Evolutionary conservation across 768 basidiomycete genomes (phyloP), one percentile per base, ranked within the genome.

Genomic region (Panellus pusillus): DNA sequence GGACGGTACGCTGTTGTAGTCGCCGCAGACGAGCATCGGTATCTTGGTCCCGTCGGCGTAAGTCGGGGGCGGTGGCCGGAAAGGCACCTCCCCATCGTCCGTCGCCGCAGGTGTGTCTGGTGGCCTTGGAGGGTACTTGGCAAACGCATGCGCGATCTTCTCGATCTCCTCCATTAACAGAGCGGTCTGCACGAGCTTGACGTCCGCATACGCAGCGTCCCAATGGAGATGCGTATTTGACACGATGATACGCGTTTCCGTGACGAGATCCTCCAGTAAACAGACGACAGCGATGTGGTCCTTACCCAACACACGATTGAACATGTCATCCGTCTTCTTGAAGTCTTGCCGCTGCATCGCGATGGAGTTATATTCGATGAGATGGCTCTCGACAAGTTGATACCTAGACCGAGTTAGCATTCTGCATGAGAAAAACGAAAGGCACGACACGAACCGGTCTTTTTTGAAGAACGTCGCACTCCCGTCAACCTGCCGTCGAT

Each of bases 311-410:
- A 98, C 93, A 29, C 97, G 93, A 66, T 98, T 98, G 81, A 98
- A 98, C 94, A 98, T 95, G 75, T 98, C 96, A 65, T 98, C 94
- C 15, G 93, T 96, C 74, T 94, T 93, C 78, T 93, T 93, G 75
- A 94, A 93, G 68, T 95, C 93, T 45, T 87, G 83, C 24, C 93
- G 84, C 63, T 93, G 90, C 82, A 98, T 89, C 17, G 95, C 96
- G 58, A 94, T 80, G 32, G 89, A 81, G 66, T 87, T 91, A 74
- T 95, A 99, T 69, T 98, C 97, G 66, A 98, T 80, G 37, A 94
- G 82, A 48, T 94, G 88, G 62, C 90, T 91, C 75, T 98, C 95
- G 38, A 99, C 87, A 19, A 99, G 83, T 57, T 87, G 82, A 71
- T 93, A 99, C 66, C 93, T 96, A 66, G 40, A 36, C 46, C 18